Base-by-base conservation (phyloP, 176 grass and related monocot genomes). In the Typha latifolia region DNA sequence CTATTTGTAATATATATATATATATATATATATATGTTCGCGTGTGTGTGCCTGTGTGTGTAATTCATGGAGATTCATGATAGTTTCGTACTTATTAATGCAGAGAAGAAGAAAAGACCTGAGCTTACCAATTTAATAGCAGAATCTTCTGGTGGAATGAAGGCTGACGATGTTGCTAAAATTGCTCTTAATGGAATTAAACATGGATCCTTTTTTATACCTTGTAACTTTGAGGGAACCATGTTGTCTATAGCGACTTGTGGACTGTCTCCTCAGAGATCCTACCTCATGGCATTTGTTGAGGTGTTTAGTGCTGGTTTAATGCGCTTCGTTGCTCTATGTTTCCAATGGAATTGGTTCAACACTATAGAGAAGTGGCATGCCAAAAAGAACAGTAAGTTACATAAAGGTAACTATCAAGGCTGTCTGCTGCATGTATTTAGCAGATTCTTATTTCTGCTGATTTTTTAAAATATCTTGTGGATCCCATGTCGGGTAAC, bases 331-430 rank as follows among this genome's bases (percentile, higher is more conserved):
- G 8, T 62, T 26, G 94, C 69, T 34, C 55, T 99, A 12, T 82
- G 77, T 72, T 90, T 80, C 76, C 89, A 87, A 15, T 99, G 86
- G 81, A 99, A 87, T 73, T 99, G 89, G 94, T 99, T 92, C 71
- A 84, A 74, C 14, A 71, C 67, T 12, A 93, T 99, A 47, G 76
- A 90, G 63, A 78, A 80, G 12, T 91, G 84, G 76, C 82, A 81
- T 67, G 75, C 85, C 64, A 91, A 77, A 49, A 87, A 76, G 64
- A 80, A 84, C 66, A 75, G 77, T 43, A 43, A 10, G 37, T 43
- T 43, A 10, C 37, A 9, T 43, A 8, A 43, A 43, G 37, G 37
- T 43, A 43, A 43, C 37, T 8, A 43, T 43, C 34, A 43, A 43
- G 34, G 34, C 5, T 43, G 37, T 9, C 9, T 43, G 37, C 37